Conservation (phyloP, 1,284 basidiomycete species). For the Ustilago esculenta region DNA sequence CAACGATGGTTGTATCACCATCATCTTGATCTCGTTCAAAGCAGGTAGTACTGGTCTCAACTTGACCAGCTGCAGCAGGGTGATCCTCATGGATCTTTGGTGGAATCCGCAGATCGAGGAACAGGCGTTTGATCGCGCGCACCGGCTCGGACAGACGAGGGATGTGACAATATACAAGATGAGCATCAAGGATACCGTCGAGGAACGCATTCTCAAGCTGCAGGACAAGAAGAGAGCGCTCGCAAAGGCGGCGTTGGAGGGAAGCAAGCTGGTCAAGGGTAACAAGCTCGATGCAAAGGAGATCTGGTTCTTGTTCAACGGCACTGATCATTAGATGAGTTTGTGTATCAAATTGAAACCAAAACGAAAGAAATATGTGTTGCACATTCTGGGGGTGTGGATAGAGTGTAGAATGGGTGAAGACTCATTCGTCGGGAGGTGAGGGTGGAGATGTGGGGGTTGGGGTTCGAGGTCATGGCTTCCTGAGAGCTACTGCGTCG, state of each 20-base stretch:
- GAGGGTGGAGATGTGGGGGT: no score
- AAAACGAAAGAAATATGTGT: no score
- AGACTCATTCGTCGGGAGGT: no score
- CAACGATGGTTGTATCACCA: slow-evolving; percentile 71
- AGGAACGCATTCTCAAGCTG: slow-evolving; percentile 83
- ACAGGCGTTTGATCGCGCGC: slow-evolving; percentile 93
- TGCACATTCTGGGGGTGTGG: no score
- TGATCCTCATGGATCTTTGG: slow-evolving; percentile 92
- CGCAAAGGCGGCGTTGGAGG: slow-evolving; percentile 83
- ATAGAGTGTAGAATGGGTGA: no score
- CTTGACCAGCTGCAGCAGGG: slow-evolving; percentile 91
- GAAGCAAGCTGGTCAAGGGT: slow-evolving; percentile 81
- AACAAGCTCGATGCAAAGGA: slow-evolving; percentile 66
- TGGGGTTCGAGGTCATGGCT: no score
- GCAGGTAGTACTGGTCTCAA: slow-evolving; percentile 94
- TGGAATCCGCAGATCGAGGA: slow-evolving; percentile 75
- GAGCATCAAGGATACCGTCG: slow-evolving; percentile 86
- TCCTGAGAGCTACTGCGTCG: slow-evolving; percentile 12
- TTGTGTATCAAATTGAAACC: no score
- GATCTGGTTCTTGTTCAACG: slow-evolving; percentile 49
- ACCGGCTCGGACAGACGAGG: slow-evolving; percentile 85
- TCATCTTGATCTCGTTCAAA: slow-evolving; percentile 96
- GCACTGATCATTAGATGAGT: slow-evolving; percentile 21
- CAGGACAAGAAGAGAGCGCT: slow-evolving; percentile 81
- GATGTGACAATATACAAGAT: slow-evolving; percentile 93